Base-by-base conservation (phyloP, 2,329 filamentous ascomycete species). In the Botrytis fragariae region DNA sequence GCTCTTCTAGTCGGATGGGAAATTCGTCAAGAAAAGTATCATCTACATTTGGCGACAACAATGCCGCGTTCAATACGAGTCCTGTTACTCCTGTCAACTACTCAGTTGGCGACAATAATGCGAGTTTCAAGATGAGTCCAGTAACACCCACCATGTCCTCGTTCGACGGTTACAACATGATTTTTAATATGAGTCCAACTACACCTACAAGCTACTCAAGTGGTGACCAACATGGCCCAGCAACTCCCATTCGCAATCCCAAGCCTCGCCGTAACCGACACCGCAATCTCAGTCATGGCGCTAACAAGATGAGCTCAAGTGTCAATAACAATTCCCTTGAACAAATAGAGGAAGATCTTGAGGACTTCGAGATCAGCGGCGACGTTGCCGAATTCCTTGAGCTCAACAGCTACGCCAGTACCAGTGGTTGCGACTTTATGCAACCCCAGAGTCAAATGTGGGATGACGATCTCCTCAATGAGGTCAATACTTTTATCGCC, bases 131-230 rank as follows among this genome's bases (percentile, higher is more conserved):
- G 2, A 54, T 29, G 51, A 29, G 51, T 29, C 51, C 51, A 0
- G 6, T n/a, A 2, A 16, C 59, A n/a, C 35, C 59, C 4, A n/a
- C 5, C 25, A 51, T n/a, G n/a, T n/a, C n/a, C 44, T 37, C 44
- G 1, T 22, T 25, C 16, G 7, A 32, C 2, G 22, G 10, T 3
- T 16, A 1, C 12, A 16, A n/a, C 10, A 37, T 61, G 35, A 0
- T 14, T 25, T 14, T 37, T 3, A 51, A 51, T 7, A 2, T 10
- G 12, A n/a, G 25, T 51, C 25, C 48, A 6, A n/a, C 22, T 12
- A 16, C 35, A 62, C 6, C 60, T n/a, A 18, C 5, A 3, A 18
- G 1, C 10, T 20, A 20, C 22, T 18, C 22, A 10, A 16, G 4
- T 12, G 12, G 44, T 8, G 14, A n/a, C 5, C 7, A n/a, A 8